Conservation (phyloP, 768 basidiomycete genomes). For the Flagelloscypha sp. region DNA sequence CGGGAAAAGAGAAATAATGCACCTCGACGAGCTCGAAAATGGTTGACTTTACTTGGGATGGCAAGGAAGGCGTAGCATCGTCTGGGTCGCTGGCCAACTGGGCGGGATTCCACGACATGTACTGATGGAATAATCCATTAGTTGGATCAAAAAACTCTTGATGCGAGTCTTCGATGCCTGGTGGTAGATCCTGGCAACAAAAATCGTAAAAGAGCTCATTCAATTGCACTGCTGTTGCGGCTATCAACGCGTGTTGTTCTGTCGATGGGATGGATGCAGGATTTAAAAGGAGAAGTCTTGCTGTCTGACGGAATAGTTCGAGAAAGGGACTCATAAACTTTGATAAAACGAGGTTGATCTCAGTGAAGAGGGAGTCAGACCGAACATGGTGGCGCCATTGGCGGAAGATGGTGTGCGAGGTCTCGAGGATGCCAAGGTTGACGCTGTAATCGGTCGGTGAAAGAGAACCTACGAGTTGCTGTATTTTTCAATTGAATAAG, state of each 20-base stretch:
- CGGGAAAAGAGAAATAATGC: conserved; percentile 14
- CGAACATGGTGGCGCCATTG: conserved; percentile 90
- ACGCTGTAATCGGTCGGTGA: conserved; percentile 73
- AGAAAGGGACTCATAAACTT: conserved; percentile 83
- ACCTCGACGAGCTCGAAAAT: conserved; percentile 91
- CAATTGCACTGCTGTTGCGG: conserved; percentile 70
- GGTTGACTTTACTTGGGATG: conserved; percentile 82
- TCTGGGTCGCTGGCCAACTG: conserved; percentile 72
- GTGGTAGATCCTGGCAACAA: conserved; percentile 91
- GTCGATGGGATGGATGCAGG: conserved; percentile 25
- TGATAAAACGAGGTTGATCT: conserved; percentile 84
- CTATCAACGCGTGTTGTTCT: conserved; percentile 42
- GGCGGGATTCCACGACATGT: conserved; percentile 72
- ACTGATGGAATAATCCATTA: conserved; percentile 68
- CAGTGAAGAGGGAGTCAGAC: conserved; percentile 77
- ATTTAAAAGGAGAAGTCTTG: conserved; percentile 38
- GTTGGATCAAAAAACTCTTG: conserved; percentile 70
- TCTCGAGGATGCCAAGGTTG: conserved; percentile 87
- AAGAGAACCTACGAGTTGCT: conserved; percentile 87
- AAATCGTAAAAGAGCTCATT: conserved; percentile 90
- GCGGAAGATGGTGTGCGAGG: conserved; percentile 91
- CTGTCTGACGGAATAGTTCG: conserved; percentile 67
- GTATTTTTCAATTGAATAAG: too few species aligned
- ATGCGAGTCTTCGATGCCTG: conserved; percentile 85
- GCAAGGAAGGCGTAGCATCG: conserved; percentile 73